Base-by-base conservation (phyloP, 805 yeast species). In the Jamesozyma spencerorum region DNA sequence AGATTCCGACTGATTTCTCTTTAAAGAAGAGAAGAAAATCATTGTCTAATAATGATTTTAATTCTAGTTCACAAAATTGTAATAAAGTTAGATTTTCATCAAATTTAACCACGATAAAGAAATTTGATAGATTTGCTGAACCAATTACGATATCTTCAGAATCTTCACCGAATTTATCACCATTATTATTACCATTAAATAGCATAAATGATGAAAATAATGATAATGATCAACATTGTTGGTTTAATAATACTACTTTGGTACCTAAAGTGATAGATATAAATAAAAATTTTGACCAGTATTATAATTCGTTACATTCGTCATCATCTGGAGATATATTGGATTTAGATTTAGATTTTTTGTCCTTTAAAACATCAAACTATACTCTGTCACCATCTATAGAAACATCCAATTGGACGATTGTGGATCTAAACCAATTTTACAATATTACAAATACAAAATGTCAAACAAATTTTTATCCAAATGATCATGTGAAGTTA, bases 141-240 rank as follows among this genome's bases (percentile, higher is more conserved):
- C 86, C 87, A 24, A 66, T 70, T 10, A 71, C 81, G 2, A 81
- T 80, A n/a, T 77, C 83, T 0, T 63, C 68, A 38, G 76, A 74
- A 33, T 70, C 68, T 47, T 70, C 82, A 1, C 63, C 63, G 5
- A 49, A 45, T 1, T 33, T 47, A 26, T 46, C 50, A 5, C 56
- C 62, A 1, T 28, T 50, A 11, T 31, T 49, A 18, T 40, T 43
- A 15, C 46, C 53, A 13, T 19, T 47, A 3, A 28, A 38, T 28
- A 14, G 13, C 26, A n/a, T 8, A 24, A 12, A 24, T 2, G 24
- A 13, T 31, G 42, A 36, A 11, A 18, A 26, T 33, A 40, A 36
- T 15, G 39, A 37, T 22, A 40, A 38, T 13, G 28, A 32, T 30
- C 49, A 48, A 6, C 34, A 39, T 8, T 46, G 41, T 20, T 48